Evolutionary conservation across 2,329 filamentous ascomycete genomes (phyloP), one percentile per base, ranked within the genome.

Genomic region (Alternaria gaisen): DNA sequence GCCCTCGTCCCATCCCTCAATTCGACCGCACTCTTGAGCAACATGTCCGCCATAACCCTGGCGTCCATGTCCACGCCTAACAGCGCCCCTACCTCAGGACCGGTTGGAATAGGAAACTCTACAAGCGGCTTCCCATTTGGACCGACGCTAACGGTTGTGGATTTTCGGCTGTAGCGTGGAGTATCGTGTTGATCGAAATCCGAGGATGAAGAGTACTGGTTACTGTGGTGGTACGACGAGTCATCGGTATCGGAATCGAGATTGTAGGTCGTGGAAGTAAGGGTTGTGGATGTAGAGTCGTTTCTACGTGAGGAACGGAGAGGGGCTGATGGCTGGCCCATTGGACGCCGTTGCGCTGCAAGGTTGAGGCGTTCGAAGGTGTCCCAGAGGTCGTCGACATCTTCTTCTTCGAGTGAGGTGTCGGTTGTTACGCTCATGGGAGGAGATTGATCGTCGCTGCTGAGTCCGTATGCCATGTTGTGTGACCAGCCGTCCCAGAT

Each of bases 361-460:
- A 69, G 51, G 4, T 60, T 65, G 2, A 66, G 50, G 3, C 70
- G 69, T 28, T 77, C 75, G 36, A 76, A 72, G 1, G 44, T 58
- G 20, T 78, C 75, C 75, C 75, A 79, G 9, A 76, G 68, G 20
- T 77, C 73, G 61, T 79, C 76, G 14, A 76, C 60, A 38, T 78
- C 75, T 53, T 77, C 74, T 42, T 77, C 75, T 44, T 75, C 72
- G n/a, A 71, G 68, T 4, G 70, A 74, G 0, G 67, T 72, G 47
- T 75, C 71, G 11, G 75, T 75, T 2, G 69, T 70, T 8, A 75
- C 69, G 61, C 73, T 75, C 53, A 70, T 69, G 3, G 74, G 67
- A 1, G 74, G 74, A 0, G 70, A 73, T 28, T 75, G 72, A 47
- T 77, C 74, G 60, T 76, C 74, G 48, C 65, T 69, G 36, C 64